These are phyloP conservation scores for Phyllostachys edulis DNA, from an alignment of 176 grass and related monocot genomes.

Conservation along the genomic window DNA sequence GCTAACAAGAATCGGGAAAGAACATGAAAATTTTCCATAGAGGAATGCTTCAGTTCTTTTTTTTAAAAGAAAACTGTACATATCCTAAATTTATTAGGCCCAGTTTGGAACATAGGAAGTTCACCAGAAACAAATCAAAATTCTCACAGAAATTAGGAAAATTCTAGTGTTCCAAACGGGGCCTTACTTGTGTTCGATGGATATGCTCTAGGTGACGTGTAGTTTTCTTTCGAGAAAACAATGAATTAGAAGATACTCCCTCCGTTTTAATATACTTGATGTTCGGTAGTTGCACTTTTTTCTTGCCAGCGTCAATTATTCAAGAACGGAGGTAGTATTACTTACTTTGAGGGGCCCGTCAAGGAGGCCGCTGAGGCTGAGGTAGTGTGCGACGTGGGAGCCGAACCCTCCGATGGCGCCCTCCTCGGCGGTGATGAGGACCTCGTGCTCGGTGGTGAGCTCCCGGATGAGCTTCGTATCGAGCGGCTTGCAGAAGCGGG, in stretches of 20 bases:
- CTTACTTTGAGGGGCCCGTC: slow-evolving; percentile 81
- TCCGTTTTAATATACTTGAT: too few relatives aligned
- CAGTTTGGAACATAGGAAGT: too few relatives aligned
- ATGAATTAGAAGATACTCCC: neutral
- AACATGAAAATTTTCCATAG: neutral
- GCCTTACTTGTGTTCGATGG: too few relatives aligned
- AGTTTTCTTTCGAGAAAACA: neutral
- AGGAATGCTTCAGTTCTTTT: neutral
- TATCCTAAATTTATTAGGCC: neutral
- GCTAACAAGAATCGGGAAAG: neutral
- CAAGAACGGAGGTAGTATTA: too few relatives aligned
- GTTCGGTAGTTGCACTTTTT: too few relatives aligned
- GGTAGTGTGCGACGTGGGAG: slow-evolving; percentile 78
- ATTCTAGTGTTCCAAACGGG: too few relatives aligned
- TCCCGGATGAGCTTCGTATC: slow-evolving; percentile 59
- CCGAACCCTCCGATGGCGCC: slow-evolving; percentile 86
- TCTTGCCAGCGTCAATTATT: too few relatives aligned
- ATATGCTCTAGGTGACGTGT: neutral
- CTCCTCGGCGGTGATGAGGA: slow-evolving; percentile 83
- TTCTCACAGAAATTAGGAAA: too few relatives aligned
- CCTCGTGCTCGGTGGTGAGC: slow-evolving; percentile 73
- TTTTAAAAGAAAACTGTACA: neutral
- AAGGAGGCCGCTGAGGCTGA: slow-evolving; percentile 68
- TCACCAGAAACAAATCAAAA: too few relatives aligned
- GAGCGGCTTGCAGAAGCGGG: slow-evolving; percentile 90